Base-by-base conservation (phyloP, 345 rosid species). In the Nasturtium officinale region DNA sequence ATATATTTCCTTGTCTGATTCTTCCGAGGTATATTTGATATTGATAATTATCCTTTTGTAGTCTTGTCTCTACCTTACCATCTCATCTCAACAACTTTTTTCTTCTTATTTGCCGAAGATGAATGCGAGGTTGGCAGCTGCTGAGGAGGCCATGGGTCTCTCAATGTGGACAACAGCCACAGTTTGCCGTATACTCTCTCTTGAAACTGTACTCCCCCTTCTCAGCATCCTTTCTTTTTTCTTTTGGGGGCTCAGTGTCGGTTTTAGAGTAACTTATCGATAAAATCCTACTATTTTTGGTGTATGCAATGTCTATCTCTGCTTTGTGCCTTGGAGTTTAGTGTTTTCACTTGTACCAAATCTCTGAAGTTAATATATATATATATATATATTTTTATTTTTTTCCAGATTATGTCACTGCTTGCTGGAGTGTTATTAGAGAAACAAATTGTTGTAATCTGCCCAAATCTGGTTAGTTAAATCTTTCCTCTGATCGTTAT, bases 101-200 rank as follows among this genome's bases (percentile, higher is more conserved):
- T 50, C 61, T 53, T 58, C 18, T 60, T 76, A 59, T 76, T 61
- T 78, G 57, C 72, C 60, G 73, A 85, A 90, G 96, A 89, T 82
- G 66, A 79, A 84, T 70, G 84, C 85, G 42, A 86, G 82, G 81
- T 75, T 92, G 78, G 83, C 90, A 68, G 92, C 87, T 74, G 94
- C 94, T 60, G 98, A 96, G 84, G 98, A 92, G 82, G 94, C 97
- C 73, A 78, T 85, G 81, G 83, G 96, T 16, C 89, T 96, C 64
- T 90, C 99, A 40, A 59, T 89, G 79, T 96, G 97, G 98, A 90
- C 99, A 66, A 89, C 92, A n/a, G 96, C 98, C 77, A 87, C 98
- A n/a, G 71, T 90, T 69, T 96, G 99, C 48, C 89, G 99, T 60
- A 85, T 87, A 75, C 88, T 96, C 70, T 87, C 98, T 55, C 93